These are phyloP conservation scores for Globisporangium radiosum DNA, from an alignment of 352 stramenopile species.

Conservation along the genomic window DNA sequence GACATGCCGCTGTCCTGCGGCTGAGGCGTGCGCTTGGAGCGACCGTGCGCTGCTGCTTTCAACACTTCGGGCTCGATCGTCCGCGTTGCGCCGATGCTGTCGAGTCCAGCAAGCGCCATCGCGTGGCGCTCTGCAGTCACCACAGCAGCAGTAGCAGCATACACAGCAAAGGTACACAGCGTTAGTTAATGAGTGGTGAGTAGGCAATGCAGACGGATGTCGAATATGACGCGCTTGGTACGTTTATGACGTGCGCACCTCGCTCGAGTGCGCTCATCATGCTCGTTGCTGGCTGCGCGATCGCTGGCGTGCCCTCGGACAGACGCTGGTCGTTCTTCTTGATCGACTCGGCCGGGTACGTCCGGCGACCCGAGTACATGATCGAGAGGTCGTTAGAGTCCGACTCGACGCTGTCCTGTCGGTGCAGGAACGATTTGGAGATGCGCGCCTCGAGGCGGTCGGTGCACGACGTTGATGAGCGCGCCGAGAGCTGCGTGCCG, in stretches of 20 bases:
- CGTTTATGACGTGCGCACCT: constrained; percentile 5
- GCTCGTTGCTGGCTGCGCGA: constrained; percentile 21
- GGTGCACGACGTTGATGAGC: constrained; percentile 26
- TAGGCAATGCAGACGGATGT: no score
- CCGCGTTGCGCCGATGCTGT: constrained; percentile 12
- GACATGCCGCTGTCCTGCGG: constrained; percentile 34
- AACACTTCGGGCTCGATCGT: constrained; percentile 18
- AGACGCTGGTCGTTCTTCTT: constrained; percentile 39
- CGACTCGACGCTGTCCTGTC: constrained; percentile 22
- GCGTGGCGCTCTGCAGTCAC: constrained; percentile 17
- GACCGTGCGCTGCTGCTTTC: constrained; percentile 1
- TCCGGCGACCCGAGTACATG: constrained; percentile 56
- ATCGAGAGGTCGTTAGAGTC: constrained; percentile 34
- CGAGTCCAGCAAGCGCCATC: neutral
- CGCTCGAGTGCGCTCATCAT: constrained; percentile 31
- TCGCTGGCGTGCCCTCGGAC: constrained; percentile 22
- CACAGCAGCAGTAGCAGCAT: neutral
- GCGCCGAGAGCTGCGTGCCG: constrained; percentile 20
- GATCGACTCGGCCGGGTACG: constrained; percentile 55
- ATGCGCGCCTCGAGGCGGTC: constrained; percentile 66
- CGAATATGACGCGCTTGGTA: no score
- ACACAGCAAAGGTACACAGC: no score
- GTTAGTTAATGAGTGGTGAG: no score
- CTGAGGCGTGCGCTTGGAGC: constrained; percentile 8
- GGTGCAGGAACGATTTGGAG: constrained; percentile 38